Evolutionary conservation across 305 asterid genomes (phyloP).

Genomic region (Rubia balearica): DNA sequence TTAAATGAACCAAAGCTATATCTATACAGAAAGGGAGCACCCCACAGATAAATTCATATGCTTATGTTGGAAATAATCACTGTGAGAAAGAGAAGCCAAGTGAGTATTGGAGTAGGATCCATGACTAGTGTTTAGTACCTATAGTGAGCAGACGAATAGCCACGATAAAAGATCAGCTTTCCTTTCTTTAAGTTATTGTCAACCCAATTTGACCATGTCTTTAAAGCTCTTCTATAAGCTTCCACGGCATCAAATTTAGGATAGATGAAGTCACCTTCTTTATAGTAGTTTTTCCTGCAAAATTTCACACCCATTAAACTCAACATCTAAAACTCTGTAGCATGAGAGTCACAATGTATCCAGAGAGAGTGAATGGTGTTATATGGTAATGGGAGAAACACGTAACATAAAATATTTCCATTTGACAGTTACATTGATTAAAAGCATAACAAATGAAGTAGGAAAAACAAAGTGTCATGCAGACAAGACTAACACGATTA

Average conservation of each 20-base stretch:
- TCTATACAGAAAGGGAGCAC: neutral
- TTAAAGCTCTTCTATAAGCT: slow-evolving; percentile 82
- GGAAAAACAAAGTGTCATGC: neutral
- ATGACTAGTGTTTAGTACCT: slow-evolving; percentile 35
- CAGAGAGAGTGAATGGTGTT: neutral
- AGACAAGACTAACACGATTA: too few relatives aligned
- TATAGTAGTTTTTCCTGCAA: slow-evolving; percentile 81
- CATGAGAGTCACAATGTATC: neutral
- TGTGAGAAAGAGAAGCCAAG: neutral
- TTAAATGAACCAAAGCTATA: neutral
- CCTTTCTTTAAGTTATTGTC: slow-evolving; percentile 35
- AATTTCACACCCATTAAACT: slow-evolving; percentile 10
- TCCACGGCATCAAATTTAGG: slow-evolving; percentile 75
- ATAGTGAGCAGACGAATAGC: slow-evolving; percentile 95
- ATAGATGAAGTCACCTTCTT: slow-evolving; percentile 61
- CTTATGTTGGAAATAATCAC: neutral
- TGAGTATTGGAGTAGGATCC: neutral
- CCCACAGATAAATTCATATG: neutral
- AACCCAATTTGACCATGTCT: slow-evolving; percentile 88
- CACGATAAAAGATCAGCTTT: slow-evolving; percentile 73
- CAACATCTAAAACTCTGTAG: slow-evolving; percentile 6
- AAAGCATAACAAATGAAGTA: slow-evolving; percentile 4
- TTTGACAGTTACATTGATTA: neutral
- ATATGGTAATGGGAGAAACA: neutral
- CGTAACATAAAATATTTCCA: neutral